Evolutionary conservation across 2,329 filamentous ascomycete genomes (phyloP).

Genomic region (Neocucurbitaria cava): DNA sequence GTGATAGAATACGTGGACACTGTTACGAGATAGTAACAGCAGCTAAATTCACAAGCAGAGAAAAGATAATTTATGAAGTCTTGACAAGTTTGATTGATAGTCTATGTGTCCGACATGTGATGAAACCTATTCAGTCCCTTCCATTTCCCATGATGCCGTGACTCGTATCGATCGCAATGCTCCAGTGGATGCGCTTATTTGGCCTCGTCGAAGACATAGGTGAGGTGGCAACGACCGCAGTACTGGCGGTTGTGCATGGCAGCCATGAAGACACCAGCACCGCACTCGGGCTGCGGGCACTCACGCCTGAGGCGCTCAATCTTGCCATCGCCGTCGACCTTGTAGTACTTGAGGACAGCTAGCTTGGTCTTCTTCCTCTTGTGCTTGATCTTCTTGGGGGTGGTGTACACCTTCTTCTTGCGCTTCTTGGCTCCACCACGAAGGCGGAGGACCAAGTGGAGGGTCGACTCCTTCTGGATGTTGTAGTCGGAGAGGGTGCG

Average conservation of each 20-base stretch:
- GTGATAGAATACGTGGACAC: no score
- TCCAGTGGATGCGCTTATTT: conserved; percentile 53
- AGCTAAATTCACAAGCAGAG: not conserved
- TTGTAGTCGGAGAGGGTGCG: conserved; percentile 99
- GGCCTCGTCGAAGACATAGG: conserved; percentile 74
- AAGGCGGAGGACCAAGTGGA: conserved; percentile 96
- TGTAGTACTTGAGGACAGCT: conserved; percentile 99
- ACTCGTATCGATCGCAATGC: conserved; percentile 32
- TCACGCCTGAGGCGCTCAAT: conserved; percentile 99
- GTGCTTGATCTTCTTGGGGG: conserved; percentile 99
- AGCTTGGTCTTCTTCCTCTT: conserved; percentile 99
- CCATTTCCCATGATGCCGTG: conserved; percentile 34
- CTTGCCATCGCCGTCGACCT: conserved; percentile 99
- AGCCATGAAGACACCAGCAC: conserved; percentile 99
- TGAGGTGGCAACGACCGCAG: conserved; percentile 77
- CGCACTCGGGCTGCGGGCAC: conserved; percentile 85
- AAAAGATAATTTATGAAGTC: conserved; percentile 11
- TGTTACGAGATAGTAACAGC: no score
- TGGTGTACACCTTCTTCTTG: conserved; percentile 99
- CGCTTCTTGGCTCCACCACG: conserved; percentile 97
- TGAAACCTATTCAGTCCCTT: conserved; percentile 31
- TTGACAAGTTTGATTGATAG: conserved; percentile 33
- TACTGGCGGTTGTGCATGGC: conserved; percentile 99
- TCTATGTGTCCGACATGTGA: conserved; percentile 34
- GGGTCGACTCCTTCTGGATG: conserved; percentile 99